Evolutionary conservation across 306 rosid species (phyloP), one percentile per base, ranked within the genome.

Genomic region (Vicia sativa): DNA sequence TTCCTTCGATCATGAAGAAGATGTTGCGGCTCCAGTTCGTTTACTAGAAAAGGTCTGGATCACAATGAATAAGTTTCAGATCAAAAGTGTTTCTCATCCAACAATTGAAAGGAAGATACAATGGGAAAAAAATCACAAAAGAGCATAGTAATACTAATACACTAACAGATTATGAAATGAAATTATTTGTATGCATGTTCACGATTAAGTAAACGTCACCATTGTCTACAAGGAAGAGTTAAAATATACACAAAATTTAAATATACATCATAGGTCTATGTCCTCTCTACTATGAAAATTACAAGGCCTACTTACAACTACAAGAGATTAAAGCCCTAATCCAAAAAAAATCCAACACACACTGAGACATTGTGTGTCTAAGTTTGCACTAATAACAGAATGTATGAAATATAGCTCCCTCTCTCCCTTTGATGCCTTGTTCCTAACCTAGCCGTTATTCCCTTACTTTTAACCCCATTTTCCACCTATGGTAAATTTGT

Each of bases 1-100:
- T 84, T 83, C 78, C 96, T 86, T 44, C 98, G 83, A 81, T 92
- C 98, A 68, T 89, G 96, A 80, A 92, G 98, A 73, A 92, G 98
- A 79, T 92, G 90, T 28, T 92, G 98, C 0, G 88, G 96, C 77
- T 89, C 96, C 80, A 92, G 69, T 76, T 92, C 96, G 71, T 92
- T 92, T 29, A 92, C 98, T 45, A 92, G 77, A 76, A 86, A 92
- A 66, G 98, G 96, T 67, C 98, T 89, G 88, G 45, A 73, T 65
- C 81, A 82, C 60, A 87, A 29, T 56, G 68, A 71, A 71, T 13
- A 45, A 26, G 46, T 72, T 67, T 76, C 41, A 59, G 50, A 74
- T 80, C 35, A 61, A 64, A 45, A 78, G 66, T 34, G 49, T 42
- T 57, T 70, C 54, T 61, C 70, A 55, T 41, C 23, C 69, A 78